Evolutionary conservation across 1,284 basidiomycete genomes (phyloP).

Genomic region (Ceratobasidium sp.): DNA sequence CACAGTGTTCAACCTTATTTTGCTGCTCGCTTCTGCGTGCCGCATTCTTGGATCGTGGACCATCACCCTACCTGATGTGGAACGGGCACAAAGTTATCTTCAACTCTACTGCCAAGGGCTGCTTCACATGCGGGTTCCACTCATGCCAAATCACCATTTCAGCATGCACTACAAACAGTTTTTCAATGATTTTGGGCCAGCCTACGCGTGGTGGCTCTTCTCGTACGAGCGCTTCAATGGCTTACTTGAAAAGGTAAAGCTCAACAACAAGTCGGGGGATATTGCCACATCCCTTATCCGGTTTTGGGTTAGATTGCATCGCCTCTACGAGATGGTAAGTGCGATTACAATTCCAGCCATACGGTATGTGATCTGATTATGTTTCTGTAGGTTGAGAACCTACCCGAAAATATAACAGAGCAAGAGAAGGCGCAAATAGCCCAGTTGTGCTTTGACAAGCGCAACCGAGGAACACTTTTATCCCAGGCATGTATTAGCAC

Average conservation of each 20-base stretch:
- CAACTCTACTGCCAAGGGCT: conserved; percentile 43
- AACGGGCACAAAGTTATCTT: conserved; percentile 44
- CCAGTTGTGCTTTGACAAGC: background rate
- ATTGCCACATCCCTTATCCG: background rate
- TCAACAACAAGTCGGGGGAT: conserved; percentile 42
- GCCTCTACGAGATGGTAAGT: conserved; percentile 46
- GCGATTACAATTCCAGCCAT: conserved; percentile 7
- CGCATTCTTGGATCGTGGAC: conserved; percentile 5
- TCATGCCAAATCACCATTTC: conserved; percentile 49
- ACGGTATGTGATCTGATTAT: background rate
- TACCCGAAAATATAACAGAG: background rate
- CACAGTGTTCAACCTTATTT: background rate
- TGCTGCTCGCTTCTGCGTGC: background rate
- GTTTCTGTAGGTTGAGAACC: background rate
- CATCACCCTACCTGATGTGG: conserved; percentile 46
- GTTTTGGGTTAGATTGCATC: conserved; percentile 47
- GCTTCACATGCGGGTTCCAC: conserved; percentile 39
- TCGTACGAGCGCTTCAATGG: conserved; percentile 52
- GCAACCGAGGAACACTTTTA: background rate
- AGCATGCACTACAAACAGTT: conserved; percentile 47
- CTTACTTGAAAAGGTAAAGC: conserved; percentile 49
- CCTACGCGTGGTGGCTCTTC: conserved; percentile 52
- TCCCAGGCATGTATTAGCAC: background rate
- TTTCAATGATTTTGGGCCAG: conserved; percentile 48
- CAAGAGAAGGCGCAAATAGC: background rate